phyloP scores from a whole-genome alignment of 176 grass and related monocot species.

The Musa acuminata region DNA sequence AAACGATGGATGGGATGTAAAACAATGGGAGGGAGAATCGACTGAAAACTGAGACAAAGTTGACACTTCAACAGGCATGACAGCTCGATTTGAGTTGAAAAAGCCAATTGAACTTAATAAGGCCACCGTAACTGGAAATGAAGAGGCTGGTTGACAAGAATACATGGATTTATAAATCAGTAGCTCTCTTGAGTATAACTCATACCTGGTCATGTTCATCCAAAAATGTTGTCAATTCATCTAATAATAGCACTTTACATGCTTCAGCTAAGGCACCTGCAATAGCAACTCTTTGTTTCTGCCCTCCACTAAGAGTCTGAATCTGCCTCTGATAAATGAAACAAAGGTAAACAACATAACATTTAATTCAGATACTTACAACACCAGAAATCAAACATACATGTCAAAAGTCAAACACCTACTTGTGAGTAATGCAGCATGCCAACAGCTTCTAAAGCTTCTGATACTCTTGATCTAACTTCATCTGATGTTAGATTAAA shows the following conservation, averaged over 20 bases:
- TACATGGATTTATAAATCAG: background rate
- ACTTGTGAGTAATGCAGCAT: constrained; percentile 87
- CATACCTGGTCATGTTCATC: constrained; percentile 90
- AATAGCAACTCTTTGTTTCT: constrained; percentile 46
- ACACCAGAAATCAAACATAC: background rate
- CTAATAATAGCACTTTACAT: constrained; percentile 76
- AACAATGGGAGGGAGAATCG: background rate
- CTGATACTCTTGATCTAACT: constrained; percentile 73
- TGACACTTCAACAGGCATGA: background rate
- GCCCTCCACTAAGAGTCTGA: constrained; percentile 57
- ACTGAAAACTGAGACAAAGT: background rate
- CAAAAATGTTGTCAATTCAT: constrained; percentile 94
- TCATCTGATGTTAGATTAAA: constrained; percentile 19
- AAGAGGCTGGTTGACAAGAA: background rate
- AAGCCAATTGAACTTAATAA: background rate
- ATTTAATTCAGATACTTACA: background rate
- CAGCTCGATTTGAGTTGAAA: background rate
- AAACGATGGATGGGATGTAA: background rate
- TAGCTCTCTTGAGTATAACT: background rate
- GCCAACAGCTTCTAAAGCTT: constrained; percentile 63
- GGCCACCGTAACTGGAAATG: background rate
- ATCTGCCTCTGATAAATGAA: background rate
- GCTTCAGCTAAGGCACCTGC: constrained; percentile 93
- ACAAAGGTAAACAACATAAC: background rate
- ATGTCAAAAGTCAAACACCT: constrained; percentile 27